phyloP scores from a whole-genome alignment of 306 rosid genomes.

The Quercus alba region DNA sequence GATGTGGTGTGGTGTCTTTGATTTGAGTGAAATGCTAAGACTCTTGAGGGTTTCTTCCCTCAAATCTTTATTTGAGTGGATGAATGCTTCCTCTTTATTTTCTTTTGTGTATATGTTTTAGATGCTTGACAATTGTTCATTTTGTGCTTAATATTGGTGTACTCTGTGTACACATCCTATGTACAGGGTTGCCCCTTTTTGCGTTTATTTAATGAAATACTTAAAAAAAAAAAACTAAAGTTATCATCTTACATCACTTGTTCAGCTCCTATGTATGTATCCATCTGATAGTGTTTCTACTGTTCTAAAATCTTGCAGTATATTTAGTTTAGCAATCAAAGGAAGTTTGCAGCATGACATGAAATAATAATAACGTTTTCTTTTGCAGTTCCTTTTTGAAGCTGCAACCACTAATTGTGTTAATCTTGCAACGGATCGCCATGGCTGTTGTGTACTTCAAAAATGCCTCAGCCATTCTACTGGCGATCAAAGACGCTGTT shows the following conservation, averaged over 20 bases:
- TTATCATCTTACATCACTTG: background rate
- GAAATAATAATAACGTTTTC: background rate
- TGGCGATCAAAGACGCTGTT: constrained; percentile 28
- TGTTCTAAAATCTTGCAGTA: background rate
- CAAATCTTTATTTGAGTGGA: no score
- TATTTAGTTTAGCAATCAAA: background rate
- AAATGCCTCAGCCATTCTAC: constrained; percentile 47
- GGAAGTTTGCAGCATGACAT: background rate
- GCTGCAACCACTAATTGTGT: constrained; percentile 50
- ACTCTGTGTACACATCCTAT: no score
- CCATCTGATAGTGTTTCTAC: background rate
- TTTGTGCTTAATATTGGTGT: no score
- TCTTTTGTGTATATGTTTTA: no score
- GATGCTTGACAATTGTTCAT: no score
- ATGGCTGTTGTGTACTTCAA: constrained; percentile 65
- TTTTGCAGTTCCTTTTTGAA: constrained; percentile 47
- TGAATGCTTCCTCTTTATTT: no score
- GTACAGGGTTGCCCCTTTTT: no score
- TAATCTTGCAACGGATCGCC: constrained; percentile 55
- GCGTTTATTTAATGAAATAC: no score
- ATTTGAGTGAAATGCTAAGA: no score
- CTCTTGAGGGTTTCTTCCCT: no score
- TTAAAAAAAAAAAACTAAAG: background rate
- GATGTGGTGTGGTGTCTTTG: no score
- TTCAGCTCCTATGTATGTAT: background rate